phyloP scores from a whole-genome alignment of 331 rosid genomes.

The Quercus tomentella region DNA sequence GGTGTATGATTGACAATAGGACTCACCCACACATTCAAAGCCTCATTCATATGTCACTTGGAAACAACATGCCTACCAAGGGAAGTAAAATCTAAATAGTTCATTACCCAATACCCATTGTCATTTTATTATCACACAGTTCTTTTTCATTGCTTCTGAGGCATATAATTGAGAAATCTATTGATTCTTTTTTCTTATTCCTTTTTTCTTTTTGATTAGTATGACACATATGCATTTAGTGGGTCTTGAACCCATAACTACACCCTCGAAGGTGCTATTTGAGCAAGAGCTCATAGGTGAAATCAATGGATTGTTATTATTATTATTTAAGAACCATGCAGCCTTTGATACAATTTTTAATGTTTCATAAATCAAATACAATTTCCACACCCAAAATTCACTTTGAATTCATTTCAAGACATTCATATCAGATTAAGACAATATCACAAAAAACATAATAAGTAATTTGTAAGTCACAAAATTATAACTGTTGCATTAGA shows the following conservation, averaged over 20 bases:
- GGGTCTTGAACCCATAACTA: neutral
- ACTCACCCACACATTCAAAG: neutral
- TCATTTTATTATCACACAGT: neutral
- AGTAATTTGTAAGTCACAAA: neutral
- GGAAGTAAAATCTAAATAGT: neutral
- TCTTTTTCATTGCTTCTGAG: neutral
- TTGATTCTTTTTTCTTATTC: neutral
- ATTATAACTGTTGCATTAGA: neutral
- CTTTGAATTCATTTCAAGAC: neutral
- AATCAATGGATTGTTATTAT: neutral
- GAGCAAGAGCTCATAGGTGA: neutral
- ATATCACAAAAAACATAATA: neutral
- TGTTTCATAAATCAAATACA: neutral
- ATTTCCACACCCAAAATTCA: neutral
- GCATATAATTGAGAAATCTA: conserved; percentile 9
- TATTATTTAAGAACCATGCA: neutral
- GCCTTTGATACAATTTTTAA: neutral
- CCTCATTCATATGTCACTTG: conserved; percentile 2
- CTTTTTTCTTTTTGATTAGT: neutral
- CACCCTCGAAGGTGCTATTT: neutral
- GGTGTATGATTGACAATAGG: neutral
- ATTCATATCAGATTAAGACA: neutral
- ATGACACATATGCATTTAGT: neutral
- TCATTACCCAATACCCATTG: neutral
- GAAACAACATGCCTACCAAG: neutral